These are phyloP conservation scores for Pseudocercospora fijiensis DNA, from an alignment of 2,329 filamentous ascomycete genomes.

Conservation along the genomic window DNA sequence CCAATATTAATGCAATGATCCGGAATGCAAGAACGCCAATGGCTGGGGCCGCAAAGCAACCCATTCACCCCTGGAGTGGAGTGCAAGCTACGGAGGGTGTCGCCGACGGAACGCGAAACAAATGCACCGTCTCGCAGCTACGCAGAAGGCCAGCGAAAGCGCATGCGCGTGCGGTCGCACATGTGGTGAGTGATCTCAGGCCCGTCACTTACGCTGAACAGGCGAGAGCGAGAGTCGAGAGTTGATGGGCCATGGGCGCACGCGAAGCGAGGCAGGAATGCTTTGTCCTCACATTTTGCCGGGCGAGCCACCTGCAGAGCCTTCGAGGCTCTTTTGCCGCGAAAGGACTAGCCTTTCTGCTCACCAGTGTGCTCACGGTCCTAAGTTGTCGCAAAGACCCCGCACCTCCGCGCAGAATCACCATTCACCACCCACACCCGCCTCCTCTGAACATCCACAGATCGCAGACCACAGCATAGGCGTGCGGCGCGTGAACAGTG, in stretches of 20 bases:
- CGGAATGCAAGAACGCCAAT: neutral
- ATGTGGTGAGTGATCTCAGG: no score
- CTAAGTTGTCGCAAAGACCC: neutral
- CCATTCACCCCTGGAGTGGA: neutral
- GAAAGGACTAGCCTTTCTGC: neutral
- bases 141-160: neutral
- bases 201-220: neutral
- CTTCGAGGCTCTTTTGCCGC: neutral
- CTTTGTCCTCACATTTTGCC: neutral
- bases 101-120: neutral
- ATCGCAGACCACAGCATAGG: constrained; percentile 3
- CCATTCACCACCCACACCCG: constrained; percentile 68
- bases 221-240: no score
- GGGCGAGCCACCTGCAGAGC: neutral
- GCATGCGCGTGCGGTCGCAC: neutral
- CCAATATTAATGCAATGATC: neutral
- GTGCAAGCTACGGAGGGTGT: neutral
- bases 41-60: neutral
- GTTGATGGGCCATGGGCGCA: no score
- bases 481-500: neutral
- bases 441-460: constrained; percentile 7
- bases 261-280: neutral
- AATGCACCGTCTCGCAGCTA: neutral
- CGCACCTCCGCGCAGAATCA: constrained; percentile 63
- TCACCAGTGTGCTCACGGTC: neutral